Base-by-base conservation (phyloP, 495 filamentous ascomycete genomes). In the Podospora bellae-mahoneyi region DNA sequence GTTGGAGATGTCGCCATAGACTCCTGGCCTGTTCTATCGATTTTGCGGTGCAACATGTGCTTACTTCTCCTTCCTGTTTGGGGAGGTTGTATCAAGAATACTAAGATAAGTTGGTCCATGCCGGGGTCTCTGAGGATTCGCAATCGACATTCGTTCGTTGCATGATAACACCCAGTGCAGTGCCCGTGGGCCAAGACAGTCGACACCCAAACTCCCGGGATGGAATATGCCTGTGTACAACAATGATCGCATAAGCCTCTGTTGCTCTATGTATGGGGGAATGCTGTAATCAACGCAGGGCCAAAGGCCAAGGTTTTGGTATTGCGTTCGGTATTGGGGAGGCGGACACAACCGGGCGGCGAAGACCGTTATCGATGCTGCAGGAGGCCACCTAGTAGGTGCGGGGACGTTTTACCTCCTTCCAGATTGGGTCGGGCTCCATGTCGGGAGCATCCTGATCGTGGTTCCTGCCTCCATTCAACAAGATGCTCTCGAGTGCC, bases 61-160 rank as follows among this genome's bases (percentile, higher is more conserved):
- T 48, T 13, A 48, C 39, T 10, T 44, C 61, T 63, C 61, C 61
- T 63, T 63, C 61, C 61, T 48, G 32, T 39, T 63, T 48, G 2
- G 61, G 61, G 61, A 63, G 61, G 61, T 63, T 63, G 61, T 63
- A 27, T 28, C 56, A 9, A 27, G 5, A 27, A 48, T 48, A 13
- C 39, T 48, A 48, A 48, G 39, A 48, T 48, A 48, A 18, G 39
- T 48, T 48, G 39, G 39, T 48, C 15, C 13, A 48, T 48, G 39
- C 39, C 39, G 2, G 39, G 39, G 39, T 48, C 15, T 48, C 15
- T 48, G 9, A 10, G 39, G 39, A 48, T 48, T 48, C 2, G 39
- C 39, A 18, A 48, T 48, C 13, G 39, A 10, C 10, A 3, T 48
- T 48, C 15, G 39, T 48, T 16, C 15, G 15, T 48, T 48, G 39